Evolutionary conservation across 306 rosid genomes (phyloP).

Genomic region (Pueraria montana): DNA sequence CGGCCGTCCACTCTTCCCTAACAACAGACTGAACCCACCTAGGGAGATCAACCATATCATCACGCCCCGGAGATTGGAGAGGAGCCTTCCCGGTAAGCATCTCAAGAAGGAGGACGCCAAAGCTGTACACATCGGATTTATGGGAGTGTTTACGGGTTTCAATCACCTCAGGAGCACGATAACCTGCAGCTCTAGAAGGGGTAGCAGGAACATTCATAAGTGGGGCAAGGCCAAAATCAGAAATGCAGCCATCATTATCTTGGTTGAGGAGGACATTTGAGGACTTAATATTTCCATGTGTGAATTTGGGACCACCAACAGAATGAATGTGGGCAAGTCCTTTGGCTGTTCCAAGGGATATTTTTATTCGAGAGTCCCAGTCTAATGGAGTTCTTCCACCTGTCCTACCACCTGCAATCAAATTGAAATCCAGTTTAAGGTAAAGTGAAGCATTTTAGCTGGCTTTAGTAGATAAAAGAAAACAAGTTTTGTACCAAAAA

Average conservation of each 20-base stretch:
- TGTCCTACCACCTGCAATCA: constrained; percentile 72
- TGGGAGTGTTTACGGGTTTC: constrained; percentile 91
- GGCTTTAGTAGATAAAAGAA: not conserved
- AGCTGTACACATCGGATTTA: constrained; percentile 95
- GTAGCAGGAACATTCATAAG: constrained; percentile 84
- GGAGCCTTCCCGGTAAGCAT: constrained; percentile 98
- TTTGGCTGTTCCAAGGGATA: constrained; percentile 82
- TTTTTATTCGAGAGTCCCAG: constrained; percentile 84
- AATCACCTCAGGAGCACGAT: constrained; percentile 94
- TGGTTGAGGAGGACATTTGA: constrained; percentile 89
- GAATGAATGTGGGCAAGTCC: constrained; percentile 90
- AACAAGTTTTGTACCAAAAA: no score
- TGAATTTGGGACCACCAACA: constrained; percentile 83
- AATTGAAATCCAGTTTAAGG: constrained; percentile 36
- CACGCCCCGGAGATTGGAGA: constrained; percentile 85
- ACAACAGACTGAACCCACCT: constrained; percentile 98
- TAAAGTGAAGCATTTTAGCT: not conserved
- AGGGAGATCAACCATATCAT: constrained; percentile 96
- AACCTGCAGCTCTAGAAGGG: constrained; percentile 87
- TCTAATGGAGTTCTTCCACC: constrained; percentile 78
- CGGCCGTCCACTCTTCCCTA: constrained; percentile 99
- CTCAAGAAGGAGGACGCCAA: constrained; percentile 89
- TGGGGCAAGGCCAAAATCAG: constrained; percentile 88
- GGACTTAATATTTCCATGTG: constrained; percentile 90
- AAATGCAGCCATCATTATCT: constrained; percentile 78